These are phyloP conservation scores for Ophiostoma tasmaniense DNA, from an alignment of 2,329 filamentous ascomycete species.

Conservation along the genomic window DNA sequence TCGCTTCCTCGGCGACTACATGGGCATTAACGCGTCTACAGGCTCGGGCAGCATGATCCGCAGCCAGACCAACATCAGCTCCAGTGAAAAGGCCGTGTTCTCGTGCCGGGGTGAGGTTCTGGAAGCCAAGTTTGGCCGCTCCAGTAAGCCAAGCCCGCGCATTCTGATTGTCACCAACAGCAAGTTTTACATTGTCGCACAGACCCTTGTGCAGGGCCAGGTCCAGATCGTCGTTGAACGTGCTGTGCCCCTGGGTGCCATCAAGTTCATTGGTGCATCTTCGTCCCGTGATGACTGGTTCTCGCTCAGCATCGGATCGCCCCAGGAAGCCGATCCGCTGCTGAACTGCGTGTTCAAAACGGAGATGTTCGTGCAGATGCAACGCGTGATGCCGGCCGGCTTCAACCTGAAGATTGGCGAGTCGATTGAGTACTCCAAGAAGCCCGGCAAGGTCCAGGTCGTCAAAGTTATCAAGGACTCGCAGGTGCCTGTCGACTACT, in stretches of 20 bases:
- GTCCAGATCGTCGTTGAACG: constrained; percentile 74
- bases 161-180: constrained; percentile 75
- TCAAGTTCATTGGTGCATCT: constrained; percentile 79
- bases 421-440: constrained; percentile 91
- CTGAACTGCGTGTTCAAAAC: constrained; percentile 93
- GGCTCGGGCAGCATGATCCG: constrained; percentile 78
- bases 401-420: constrained; percentile 78
- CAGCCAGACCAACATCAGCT: constrained; percentile 59
- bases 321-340: constrained; percentile 86
- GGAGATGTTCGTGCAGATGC: constrained; percentile 90
- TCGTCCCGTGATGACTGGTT: constrained; percentile 93
- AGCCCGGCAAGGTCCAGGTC: constrained; percentile 80
- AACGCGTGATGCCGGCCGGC: constrained; percentile 67
- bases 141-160: constrained; percentile 83
- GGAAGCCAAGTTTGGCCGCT: constrained; percentile 91
- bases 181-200: constrained; percentile 83
- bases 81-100: constrained; percentile 71
- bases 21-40: constrained; percentile 72
- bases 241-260: constrained; percentile 72
- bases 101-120: constrained; percentile 85
- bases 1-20: constrained; percentile 89
- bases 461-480: constrained; percentile 91
- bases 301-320: constrained; percentile 78
- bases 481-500: constrained; percentile 65
- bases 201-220: constrained; percentile 73